Conservation (phyloP, 495 filamentous ascomycete genomes). For the Penicillium ochrochloron region DNA sequence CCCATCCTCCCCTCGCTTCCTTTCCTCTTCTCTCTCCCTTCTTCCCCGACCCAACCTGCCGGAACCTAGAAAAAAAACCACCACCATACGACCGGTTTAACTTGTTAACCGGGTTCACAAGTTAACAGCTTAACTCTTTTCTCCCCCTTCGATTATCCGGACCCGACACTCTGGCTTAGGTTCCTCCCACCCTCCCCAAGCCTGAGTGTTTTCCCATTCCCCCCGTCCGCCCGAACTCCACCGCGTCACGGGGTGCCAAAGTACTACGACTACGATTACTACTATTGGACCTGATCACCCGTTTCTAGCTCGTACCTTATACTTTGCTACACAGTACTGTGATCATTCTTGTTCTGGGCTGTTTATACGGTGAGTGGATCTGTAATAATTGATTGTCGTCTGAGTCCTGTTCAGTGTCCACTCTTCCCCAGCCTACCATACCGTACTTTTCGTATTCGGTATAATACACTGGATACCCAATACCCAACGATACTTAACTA, state of each 20-base stretch:
- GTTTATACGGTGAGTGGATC: background rate
- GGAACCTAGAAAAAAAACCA: conserved; percentile 9
- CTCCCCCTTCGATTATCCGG: conserved; percentile 12
- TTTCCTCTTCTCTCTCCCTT: conserved; percentile 12
- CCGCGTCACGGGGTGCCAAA: conserved; percentile 10
- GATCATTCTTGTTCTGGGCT: too few relatives aligned
- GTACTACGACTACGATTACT: background rate
- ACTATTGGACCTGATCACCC: background rate
- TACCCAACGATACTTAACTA: background rate
- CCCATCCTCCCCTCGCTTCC: conserved; percentile 16
- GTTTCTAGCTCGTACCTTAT: background rate
- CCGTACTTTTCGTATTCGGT: background rate
- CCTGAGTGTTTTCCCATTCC: background rate
- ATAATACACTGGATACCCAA: background rate
- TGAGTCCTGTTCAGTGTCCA: too few relatives aligned
- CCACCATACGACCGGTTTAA: too few relatives aligned
- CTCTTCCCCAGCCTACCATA: background rate
- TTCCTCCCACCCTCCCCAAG: conserved; percentile 1
- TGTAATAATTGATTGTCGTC: background rate
- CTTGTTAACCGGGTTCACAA: too few relatives aligned
- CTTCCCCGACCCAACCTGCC: conserved; percentile 22
- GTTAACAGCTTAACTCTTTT: background rate
- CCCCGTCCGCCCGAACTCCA: conserved; percentile 8
- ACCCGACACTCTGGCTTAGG: conserved; percentile 40
- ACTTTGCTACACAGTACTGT: too few relatives aligned